Conservation (phyloP, 2,329 filamentous ascomycete genomes). For the Xylariaceae sp. region DNA sequence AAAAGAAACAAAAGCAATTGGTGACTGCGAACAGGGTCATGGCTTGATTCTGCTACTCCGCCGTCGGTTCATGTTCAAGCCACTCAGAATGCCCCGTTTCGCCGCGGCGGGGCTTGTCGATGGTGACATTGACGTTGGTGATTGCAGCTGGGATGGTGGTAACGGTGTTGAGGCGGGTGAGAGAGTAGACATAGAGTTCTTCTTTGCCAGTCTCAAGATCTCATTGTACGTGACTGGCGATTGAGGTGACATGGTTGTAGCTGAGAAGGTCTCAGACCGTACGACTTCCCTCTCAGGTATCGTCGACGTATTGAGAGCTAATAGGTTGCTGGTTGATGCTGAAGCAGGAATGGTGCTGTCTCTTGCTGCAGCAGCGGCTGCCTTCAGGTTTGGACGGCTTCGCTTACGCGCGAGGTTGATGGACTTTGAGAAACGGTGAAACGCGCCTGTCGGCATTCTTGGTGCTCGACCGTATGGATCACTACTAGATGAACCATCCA, state of each 20-base stretch:
- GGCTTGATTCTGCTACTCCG: slow-evolving; percentile 33
- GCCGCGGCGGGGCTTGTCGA: slow-evolving; percentile 1
- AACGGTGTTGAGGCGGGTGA: slow-evolving; percentile 17
- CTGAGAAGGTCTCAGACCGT: slow-evolving; percentile 20
- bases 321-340: slow-evolving; percentile 14
- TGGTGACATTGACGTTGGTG: slow-evolving; percentile 8
- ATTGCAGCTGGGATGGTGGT: slow-evolving; percentile 12
- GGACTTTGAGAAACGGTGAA: slow-evolving; percentile 45
- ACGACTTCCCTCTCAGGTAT: slow-evolving; percentile 28
- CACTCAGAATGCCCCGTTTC: slow-evolving; percentile 31
- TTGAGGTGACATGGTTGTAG: slow-evolving; percentile 20
- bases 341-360: slow-evolving; percentile 25
- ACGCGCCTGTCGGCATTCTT: slow-evolving; percentile 42
- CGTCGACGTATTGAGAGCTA: slow-evolving; percentile 14
- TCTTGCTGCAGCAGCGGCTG: neutral
- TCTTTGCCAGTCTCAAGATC: slow-evolving; percentile 40
- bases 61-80: slow-evolving; percentile 33
- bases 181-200: slow-evolving; percentile 31
- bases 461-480: slow-evolving; percentile 32
- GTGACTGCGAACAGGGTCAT: slow-evolving; percentile 8
- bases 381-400: slow-evolving; percentile 44
- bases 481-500: slow-evolving; percentile 21
- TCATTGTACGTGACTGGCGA: slow-evolving; percentile 44
- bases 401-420: slow-evolving; percentile 52
- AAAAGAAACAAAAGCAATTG: neutral